A percentile compares a stretch with the other conserved stretches of the same genome.
phyloP scores from a whole-genome alignment of 345 rosid genomes.

The Eucalyptus melliodora region DNA sequence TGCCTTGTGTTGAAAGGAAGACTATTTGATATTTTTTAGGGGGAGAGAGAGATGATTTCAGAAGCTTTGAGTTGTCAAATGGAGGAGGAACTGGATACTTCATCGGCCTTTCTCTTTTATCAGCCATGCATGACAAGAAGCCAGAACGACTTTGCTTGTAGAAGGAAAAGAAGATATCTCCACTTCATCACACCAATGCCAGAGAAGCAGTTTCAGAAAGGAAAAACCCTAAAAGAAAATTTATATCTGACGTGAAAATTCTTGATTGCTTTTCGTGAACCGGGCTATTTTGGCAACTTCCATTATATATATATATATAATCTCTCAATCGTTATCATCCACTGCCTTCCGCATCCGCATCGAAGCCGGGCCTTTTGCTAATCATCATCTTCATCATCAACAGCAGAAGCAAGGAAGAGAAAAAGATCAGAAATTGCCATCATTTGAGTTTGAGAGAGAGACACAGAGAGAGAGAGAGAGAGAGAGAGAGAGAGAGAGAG shows the following conservation, averaged over 20 bases:
- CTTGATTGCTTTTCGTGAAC: neutral
- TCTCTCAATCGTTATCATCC: neutral
- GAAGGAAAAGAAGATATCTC: neutral
- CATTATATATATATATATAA: neutral
- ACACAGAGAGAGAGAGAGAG: too few species aligned
- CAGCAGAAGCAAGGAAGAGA: neutral
- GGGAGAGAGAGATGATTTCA: neutral
- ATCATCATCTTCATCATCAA: neutral
- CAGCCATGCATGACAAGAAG: neutral
- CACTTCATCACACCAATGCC: neutral
- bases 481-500: neutral
- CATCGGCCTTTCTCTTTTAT: neutral
- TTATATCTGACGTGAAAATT: neutral
- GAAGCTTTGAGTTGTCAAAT: neutral
- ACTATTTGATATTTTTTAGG: neutral
- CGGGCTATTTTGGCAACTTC: neutral
- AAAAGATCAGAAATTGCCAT: neutral
- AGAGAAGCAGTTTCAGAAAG: neutral
- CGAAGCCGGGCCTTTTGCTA: neutral
- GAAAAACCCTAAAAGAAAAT: neutral
- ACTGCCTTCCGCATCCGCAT: neutral
- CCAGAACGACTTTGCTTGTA: neutral
- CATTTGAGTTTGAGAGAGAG: conserved; percentile 2
- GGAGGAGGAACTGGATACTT: neutral
- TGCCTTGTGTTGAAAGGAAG: neutral